Evolutionary conservation across 495 filamentous ascomycete species (phyloP).

Genomic region (Pseudomonodictys pantanalensis): DNA sequence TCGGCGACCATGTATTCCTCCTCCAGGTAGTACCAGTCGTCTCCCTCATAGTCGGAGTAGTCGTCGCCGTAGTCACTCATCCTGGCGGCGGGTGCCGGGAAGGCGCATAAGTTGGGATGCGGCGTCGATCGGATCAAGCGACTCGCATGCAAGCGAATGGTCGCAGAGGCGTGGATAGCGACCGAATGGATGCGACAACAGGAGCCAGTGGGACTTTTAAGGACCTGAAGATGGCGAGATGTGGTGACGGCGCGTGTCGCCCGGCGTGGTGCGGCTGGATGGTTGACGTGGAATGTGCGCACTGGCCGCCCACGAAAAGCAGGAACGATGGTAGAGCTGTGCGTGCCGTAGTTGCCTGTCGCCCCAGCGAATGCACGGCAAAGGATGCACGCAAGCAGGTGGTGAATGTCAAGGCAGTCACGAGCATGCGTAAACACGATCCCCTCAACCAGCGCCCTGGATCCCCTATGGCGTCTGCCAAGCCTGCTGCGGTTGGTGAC

Average conservation of each 20-base stretch:
- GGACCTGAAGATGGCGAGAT: neutral
- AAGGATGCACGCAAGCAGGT: neutral
- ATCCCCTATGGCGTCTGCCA: slow-evolving; percentile 14
- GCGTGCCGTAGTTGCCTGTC: neutral
- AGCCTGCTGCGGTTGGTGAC: slow-evolving; percentile 16
- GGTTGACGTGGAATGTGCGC: neutral
- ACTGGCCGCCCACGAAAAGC: neutral
- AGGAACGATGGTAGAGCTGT: neutral
- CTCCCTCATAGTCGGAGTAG: slow-evolving; percentile 29
- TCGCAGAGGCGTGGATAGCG: no score
- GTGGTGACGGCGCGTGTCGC: neutral
- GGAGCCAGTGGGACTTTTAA: neutral
- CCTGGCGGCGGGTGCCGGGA: neutral
- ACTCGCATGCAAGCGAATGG: no score
- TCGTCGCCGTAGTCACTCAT: slow-evolving; percentile 36
- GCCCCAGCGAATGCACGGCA: no score
- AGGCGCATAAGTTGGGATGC: neutral
- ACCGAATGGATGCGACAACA: no score
- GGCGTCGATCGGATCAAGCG: neutral
- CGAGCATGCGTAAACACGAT: neutral
- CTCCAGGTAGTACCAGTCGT: slow-evolving; percentile 42
- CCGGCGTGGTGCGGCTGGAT: neutral
- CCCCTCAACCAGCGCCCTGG: neutral
- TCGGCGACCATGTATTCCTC: slow-evolving; percentile 39
- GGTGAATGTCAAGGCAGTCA: neutral